Evolutionary conservation across 2,329 filamentous ascomycete genomes (phyloP).

Genomic region (Rutstroemia sp.): DNA sequence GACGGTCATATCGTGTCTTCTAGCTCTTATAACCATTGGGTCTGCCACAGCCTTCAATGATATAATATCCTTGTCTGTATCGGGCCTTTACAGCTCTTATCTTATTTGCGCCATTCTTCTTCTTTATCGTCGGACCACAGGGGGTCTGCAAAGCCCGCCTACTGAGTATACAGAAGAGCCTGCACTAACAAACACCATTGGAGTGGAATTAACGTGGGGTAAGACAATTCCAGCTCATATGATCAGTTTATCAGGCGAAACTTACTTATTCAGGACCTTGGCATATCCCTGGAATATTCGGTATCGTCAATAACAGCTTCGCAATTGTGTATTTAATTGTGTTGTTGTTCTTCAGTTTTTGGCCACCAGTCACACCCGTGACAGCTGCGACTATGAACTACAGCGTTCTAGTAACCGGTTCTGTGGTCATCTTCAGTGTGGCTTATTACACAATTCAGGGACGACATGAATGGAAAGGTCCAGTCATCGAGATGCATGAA

Average conservation of each 20-base stretch:
- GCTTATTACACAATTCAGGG: neutral
- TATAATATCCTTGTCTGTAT: slow-evolving; percentile 36
- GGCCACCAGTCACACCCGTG: neutral
- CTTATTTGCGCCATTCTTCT: neutral
- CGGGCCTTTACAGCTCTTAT: slow-evolving; percentile 1
- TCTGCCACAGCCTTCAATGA: slow-evolving; percentile 43
- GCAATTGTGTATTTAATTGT: neutral
- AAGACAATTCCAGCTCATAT: neutral
- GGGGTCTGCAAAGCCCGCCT: neutral
- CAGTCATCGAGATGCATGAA: slow-evolving; percentile 1
- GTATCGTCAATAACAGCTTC: neutral
- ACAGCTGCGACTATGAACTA: slow-evolving; percentile 1
- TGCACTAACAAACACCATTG: neutral
- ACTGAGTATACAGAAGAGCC: neutral
- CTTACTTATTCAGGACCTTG: neutral
- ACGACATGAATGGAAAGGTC: neutral
- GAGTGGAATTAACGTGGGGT: slow-evolving; percentile 1
- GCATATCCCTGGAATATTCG: neutral
- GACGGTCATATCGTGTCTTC: neutral
- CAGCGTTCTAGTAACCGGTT: neutral
- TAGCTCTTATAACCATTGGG: slow-evolving; percentile 38
- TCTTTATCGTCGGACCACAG: neutral
- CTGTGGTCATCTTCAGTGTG: neutral
- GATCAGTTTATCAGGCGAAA: neutral
- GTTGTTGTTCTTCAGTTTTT: slow-evolving; percentile 5